Base-by-base conservation (phyloP, 2,329 filamentous ascomycete species). In the Colletotrichum euphorbiae region DNA sequence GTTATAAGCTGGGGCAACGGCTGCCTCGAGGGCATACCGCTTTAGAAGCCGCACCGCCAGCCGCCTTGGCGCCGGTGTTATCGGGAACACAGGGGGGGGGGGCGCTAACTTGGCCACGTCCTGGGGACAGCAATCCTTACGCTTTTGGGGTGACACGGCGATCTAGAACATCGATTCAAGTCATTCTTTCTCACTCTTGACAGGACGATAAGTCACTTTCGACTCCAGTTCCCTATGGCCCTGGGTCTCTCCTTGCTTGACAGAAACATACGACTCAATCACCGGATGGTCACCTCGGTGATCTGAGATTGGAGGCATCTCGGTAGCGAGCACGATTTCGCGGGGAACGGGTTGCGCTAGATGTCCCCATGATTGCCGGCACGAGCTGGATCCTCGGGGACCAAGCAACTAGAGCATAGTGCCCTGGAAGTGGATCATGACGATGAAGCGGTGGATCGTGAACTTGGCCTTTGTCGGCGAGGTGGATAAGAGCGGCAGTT, bases 1-100 rank as follows among this genome's bases (percentile, higher is more conserved):
- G 40, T 64, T 52, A 55, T 48, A 54, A 38, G 40, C 59, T 42
- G 46, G 61, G 50, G 40, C 61, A 43, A 12, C 65, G 65, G 65
- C 61, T 68, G 40, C 65, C 54, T 65, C 50, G 21, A 54, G 61
- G 60, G 21, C 24, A 52, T 51, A 45, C 52, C 43, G 48, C 48
- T 43, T 36, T 31, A 62, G 62, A 69, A 69, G 62, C 67, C 67
- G 67, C 67, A 67, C 67, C 67, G 67, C 62, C 62, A 69, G 62
- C 67, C 67, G 67, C 67, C 67, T 69, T 58, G 67, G 62, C 67
- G 28, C 38, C 65, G 40, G 48, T 59, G 51, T 59, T 55, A 33
- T 54, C 72, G 54, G 65, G 40, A 38, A 28, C 31, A 64, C 60
- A 54, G 55, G 40, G 61, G 40, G 21, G 55, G 40, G 61, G 40